Conservation (phyloP, 2,329 filamentous ascomycete genomes). For the Xylariales sp. region DNA sequence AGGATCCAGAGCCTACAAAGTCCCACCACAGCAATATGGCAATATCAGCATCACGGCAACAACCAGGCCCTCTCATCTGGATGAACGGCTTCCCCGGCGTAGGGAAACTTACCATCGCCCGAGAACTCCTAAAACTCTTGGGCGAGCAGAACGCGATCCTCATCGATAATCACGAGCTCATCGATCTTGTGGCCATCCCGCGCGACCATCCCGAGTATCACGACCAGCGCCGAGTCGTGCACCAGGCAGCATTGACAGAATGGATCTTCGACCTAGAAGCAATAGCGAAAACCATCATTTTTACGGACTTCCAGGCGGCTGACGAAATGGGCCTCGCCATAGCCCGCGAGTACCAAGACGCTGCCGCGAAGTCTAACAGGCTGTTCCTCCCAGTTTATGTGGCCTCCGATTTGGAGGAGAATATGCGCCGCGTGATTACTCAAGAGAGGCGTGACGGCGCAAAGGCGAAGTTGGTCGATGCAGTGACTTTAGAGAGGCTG, state of each 20-base stretch:
- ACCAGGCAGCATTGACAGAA: background rate
- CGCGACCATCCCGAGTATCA: background rate
- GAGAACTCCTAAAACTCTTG: background rate
- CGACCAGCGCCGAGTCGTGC: background rate
- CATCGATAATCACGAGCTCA: background rate
- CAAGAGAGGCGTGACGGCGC: background rate
- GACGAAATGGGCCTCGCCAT: background rate
- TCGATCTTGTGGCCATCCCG: background rate
- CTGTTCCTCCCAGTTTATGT: background rate
- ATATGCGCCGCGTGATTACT: background rate
- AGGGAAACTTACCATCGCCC: constrained; percentile 2
- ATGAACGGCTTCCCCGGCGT: background rate
- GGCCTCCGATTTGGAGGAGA: background rate
- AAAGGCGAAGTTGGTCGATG: background rate
- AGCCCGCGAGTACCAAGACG: background rate
- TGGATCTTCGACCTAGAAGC: background rate
- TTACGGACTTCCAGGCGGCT: background rate
- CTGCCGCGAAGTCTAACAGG: background rate
- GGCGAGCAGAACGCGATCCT: background rate
- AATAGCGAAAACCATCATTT: background rate
- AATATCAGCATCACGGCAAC: background rate
- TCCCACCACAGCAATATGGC: background rate
- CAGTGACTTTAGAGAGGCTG: background rate
- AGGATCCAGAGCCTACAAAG: background rate
- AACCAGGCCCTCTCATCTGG: background rate